phyloP scores from a whole-genome alignment of 768 basidiomycete genomes.

The Kwoniella europaea region DNA sequence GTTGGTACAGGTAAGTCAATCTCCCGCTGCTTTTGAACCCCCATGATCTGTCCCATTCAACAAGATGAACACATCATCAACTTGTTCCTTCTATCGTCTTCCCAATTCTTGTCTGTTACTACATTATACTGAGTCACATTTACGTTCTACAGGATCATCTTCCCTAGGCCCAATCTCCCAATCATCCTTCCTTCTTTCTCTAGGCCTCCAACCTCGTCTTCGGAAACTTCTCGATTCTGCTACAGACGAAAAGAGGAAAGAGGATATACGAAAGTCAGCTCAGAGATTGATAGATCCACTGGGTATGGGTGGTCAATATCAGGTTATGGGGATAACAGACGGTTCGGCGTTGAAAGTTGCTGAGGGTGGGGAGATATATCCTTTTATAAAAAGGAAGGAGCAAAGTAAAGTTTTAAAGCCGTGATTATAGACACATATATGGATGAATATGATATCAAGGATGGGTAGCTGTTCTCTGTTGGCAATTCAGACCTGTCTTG shows the following conservation, averaged over 20 bases:
- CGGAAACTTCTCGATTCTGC: constrained; percentile 67
- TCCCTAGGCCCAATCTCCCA: constrained; percentile 76
- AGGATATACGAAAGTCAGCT: constrained; percentile 67
- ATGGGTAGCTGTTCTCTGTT: too few relatives aligned
- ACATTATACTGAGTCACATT: constrained; percentile 1
- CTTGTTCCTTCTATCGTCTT: background rate
- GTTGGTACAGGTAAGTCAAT: constrained; percentile 65
- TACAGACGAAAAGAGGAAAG: constrained; percentile 60
- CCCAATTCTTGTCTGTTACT: too few relatives aligned
- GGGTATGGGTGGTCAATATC: constrained; percentile 88
- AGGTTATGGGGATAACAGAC: constrained; percentile 69
- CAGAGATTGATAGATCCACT: constrained; percentile 73
- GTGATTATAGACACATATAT: background rate
- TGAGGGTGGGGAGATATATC: constrained; percentile 18
- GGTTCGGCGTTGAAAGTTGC: background rate
- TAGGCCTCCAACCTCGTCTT: constrained; percentile 75
- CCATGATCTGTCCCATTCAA: background rate
- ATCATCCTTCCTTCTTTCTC: constrained; percentile 72
- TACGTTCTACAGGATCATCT: constrained; percentile 56
- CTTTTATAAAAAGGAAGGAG: constrained; percentile 15
- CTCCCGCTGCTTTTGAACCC: background rate
- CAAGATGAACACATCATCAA: background rate
- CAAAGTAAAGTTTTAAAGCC: constrained; percentile 18
- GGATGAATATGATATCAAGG: background rate
- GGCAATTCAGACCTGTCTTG: too few relatives aligned